Conservation (phyloP, 257 asterid species). For the Primulina huaijiensis region DNA sequence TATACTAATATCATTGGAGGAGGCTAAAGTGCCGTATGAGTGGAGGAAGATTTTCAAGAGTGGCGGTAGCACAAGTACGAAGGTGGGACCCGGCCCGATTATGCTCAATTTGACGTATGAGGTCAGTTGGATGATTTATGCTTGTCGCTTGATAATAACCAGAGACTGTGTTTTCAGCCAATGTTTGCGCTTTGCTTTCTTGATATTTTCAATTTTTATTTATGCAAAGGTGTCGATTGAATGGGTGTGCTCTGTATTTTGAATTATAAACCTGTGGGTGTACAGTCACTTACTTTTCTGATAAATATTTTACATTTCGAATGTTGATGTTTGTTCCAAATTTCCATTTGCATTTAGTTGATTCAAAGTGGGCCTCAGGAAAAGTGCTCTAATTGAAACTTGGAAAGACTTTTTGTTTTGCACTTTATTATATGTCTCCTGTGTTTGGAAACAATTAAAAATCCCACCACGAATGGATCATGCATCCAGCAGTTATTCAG, state of each 20-base stretch:
- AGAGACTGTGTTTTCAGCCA: conserved; percentile 1
- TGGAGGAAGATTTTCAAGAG: conserved; percentile 47
- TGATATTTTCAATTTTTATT: not conserved
- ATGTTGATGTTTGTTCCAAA: conserved; percentile 20
- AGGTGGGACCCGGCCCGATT: conserved; percentile 80
- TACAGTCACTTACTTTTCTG: too few relatives aligned
- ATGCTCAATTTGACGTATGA: conserved; percentile 69
- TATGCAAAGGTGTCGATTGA: not conserved
- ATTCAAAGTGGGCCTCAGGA: conserved; percentile 31
- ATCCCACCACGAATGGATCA: too few relatives aligned
- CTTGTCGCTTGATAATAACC: conserved; percentile 1
- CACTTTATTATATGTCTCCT: too few relatives aligned
- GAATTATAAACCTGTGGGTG: not conserved
- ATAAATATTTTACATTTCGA: conserved; percentile 18
- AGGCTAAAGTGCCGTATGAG: conserved; percentile 45
- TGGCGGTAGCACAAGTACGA: conserved; percentile 25
- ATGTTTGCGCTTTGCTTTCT: not conserved
- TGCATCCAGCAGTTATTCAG: too few relatives aligned
- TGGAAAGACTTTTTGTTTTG: too few relatives aligned
- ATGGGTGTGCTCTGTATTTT: not conserved
- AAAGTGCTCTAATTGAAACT: not conserved
- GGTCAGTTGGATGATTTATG: conserved; percentile 39
- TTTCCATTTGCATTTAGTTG: conserved; percentile 15
- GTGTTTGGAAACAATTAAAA: not conserved
- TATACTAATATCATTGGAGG: conserved; percentile 54